phyloP scores from a whole-genome alignment of 371 early-diverging fungal species.

The Mucor plumbeus region DNA sequence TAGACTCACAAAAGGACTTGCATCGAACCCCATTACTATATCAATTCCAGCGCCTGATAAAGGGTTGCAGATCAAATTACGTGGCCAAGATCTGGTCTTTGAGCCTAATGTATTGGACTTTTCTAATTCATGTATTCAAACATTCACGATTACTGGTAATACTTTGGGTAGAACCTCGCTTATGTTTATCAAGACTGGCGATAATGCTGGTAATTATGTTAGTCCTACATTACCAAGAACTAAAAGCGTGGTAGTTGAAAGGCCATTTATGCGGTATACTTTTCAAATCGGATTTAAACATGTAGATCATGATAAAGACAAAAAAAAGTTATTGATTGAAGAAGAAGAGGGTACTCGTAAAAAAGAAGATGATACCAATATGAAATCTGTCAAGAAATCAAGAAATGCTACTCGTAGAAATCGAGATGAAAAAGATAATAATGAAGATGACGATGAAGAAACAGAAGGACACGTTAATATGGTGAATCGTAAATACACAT shows the following conservation, averaged over 20 bases:
- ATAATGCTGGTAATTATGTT: constrained; percentile 59
- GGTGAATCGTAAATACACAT: constrained; percentile 57
- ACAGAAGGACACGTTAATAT: constrained; percentile 21
- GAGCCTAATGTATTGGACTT: constrained; percentile 68
- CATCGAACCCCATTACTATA: constrained; percentile 65
- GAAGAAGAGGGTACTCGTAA: constrained; percentile 10
- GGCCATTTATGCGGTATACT: constrained; percentile 72
- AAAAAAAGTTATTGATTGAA: constrained; percentile 22
- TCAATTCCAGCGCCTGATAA: constrained; percentile 66
- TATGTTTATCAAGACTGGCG: constrained; percentile 65
- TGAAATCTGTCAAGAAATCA: neutral
- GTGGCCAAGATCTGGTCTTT: constrained; percentile 64
- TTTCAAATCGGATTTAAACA: constrained; percentile 66
- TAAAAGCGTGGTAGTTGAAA: constrained; percentile 68
- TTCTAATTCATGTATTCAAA: constrained; percentile 56
- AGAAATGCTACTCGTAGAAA: constrained; percentile 1
- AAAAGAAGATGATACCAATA: neutral
- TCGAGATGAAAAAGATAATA: constrained; percentile 3
- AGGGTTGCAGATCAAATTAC: constrained; percentile 64
- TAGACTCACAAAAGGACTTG: constrained; percentile 61
- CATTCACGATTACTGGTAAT: constrained; percentile 67
- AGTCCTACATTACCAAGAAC: constrained; percentile 60
- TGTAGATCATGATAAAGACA: constrained; percentile 19
- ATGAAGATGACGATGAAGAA: constrained; percentile 31
- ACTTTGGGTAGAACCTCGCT: constrained; percentile 70